Evolutionary conservation across 2,329 filamentous ascomycete species (phyloP), one percentile per base, ranked within the genome.

Genomic region (Pseudogymnoascus sp.): DNA sequence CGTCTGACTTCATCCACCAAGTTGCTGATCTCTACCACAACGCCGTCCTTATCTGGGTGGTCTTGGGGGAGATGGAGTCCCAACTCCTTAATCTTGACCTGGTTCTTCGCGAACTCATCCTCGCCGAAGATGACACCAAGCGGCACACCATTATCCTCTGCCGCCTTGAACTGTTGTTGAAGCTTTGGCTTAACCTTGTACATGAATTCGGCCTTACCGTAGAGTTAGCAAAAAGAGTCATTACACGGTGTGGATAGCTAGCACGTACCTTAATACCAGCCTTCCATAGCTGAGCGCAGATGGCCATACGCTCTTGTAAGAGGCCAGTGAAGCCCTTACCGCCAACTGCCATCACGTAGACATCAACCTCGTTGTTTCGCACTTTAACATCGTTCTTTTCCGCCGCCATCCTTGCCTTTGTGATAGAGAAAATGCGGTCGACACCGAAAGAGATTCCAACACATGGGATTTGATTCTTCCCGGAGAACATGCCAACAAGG

Each of bases 321-420:
- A 96, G 80, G 54, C 91, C 92, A 14, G 83, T 88, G 76, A 93
- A 93, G 19, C 87, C 90, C 77, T 93, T 93, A 62, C 90, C 90
- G 63, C 92, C 93, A 73, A 97, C 92, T 0, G 92, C 92, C 92
- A 98, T 98, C 72, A 98, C 89, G 77, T 87, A 97, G 54, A 93
- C 92, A 73, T 98, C 93, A 2, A 93, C 88, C 70, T 95, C 90
- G 72, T 88, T 92, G 68, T 82, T 81, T 67, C 90, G 81, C 62
- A 86, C 78, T 31, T 77, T 69, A 19, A 81, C 76, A n/a, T 77
- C 76, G 63, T 79, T 83, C 71, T 83, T 81, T 65, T 85, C 84
- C 64, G 83, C 84, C 67, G 85, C 85, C 74, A 91, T 82, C 60
- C 87, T 83, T 11, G 90, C 88, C 76, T 96, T 93, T 68, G 89